These are phyloP conservation scores for Alternaria burnsii DNA, from an alignment of 2,329 filamentous ascomycete genomes.

Conservation along the genomic window DNA sequence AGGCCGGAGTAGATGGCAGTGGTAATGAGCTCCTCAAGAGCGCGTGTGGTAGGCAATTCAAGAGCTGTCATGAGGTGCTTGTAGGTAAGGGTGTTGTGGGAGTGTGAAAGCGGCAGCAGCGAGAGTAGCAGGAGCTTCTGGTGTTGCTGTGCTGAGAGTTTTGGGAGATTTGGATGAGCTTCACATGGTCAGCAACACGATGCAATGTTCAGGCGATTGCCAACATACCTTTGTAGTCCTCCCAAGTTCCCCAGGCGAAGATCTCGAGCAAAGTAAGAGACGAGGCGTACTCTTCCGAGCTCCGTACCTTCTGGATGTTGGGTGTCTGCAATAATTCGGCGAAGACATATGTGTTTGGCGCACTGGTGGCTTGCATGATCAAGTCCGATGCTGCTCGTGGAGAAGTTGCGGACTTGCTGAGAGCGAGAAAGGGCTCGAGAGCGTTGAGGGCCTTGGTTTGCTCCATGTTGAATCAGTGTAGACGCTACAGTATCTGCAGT, in stretches of 20 bases:
- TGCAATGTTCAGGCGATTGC: neutral
- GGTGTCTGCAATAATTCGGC: slow-evolving; percentile 86
- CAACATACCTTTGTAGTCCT: slow-evolving; percentile 70
- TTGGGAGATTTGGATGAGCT: slow-evolving; percentile 67
- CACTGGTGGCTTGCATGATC: slow-evolving; percentile 86
- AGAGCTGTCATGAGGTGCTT: slow-evolving; percentile 71
- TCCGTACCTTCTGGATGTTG: slow-evolving; percentile 76
- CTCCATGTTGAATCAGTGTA: slow-evolving; percentile 67
- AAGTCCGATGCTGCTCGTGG: slow-evolving; percentile 86
- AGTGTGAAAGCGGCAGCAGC: slow-evolving; percentile 79
- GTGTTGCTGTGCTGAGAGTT: slow-evolving; percentile 74
- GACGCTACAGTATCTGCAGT: neutral
- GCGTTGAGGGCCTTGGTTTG: slow-evolving; percentile 70
- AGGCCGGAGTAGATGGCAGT: slow-evolving; percentile 87
- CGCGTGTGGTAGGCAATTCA: slow-evolving; percentile 69
- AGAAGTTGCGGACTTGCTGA: slow-evolving; percentile 85
- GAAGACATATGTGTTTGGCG: slow-evolving; percentile 90
- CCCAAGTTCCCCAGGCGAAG: slow-evolving; percentile 92
- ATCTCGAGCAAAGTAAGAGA: slow-evolving; percentile 80
- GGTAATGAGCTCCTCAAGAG: slow-evolving; percentile 87
- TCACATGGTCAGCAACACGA: slow-evolving; percentile 10
- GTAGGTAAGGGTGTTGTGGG: slow-evolving; percentile 74
- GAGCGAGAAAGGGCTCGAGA: slow-evolving; percentile 84
- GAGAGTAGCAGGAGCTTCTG: slow-evolving; percentile 92
- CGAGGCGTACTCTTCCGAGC: slow-evolving; percentile 67